Evolutionary conservation across 2,329 filamentous ascomycete genomes (phyloP).

Genomic region (Fusarium multiceps): DNA sequence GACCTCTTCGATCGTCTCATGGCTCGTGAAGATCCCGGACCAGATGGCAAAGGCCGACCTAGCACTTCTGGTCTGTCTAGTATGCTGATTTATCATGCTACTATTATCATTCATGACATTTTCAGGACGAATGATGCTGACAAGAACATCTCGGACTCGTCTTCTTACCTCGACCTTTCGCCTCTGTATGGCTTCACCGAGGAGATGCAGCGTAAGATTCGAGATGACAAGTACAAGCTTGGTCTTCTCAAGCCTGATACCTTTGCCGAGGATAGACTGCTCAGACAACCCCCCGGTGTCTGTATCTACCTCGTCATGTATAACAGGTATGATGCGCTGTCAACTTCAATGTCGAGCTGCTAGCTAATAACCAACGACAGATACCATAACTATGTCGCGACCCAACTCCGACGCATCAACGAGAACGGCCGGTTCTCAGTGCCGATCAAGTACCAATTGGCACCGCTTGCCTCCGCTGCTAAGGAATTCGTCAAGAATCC

Average conservation of each 20-base stretch:
- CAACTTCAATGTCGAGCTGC: too few relatives aligned
- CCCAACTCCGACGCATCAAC: constrained; percentile 68
- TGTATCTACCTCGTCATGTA: constrained; percentile 77
- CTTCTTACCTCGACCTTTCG: constrained; percentile 60
- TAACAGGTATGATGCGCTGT: constrained; percentile 76
- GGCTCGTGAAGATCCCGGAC: constrained; percentile 35
- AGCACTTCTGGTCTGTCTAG: constrained; percentile 55
- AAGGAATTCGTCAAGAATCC: neutral
- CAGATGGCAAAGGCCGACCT: constrained; percentile 46
- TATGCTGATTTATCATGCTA: constrained; percentile 61
- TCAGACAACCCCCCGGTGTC: constrained; percentile 75
- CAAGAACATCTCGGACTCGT: constrained; percentile 49
- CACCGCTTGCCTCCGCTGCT: neutral
- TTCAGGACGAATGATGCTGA: constrained; percentile 53
- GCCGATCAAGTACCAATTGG: constrained; percentile 22
- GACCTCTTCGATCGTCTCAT: constrained; percentile 50
- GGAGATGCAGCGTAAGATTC: constrained; percentile 50
- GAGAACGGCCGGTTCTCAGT: constrained; percentile 53
- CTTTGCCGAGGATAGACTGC: constrained; percentile 72
- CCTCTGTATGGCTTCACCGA: constrained; percentile 56
- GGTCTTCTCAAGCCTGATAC: constrained; percentile 65
- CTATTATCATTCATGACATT: constrained; percentile 64
- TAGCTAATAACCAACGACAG: too few relatives aligned
- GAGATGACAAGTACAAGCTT: constrained; percentile 48
- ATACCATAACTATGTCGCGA: constrained; percentile 85